Evolutionary conservation across 2,329 filamentous ascomycete genomes (phyloP).

Genomic region (Truncatella angustata): DNA sequence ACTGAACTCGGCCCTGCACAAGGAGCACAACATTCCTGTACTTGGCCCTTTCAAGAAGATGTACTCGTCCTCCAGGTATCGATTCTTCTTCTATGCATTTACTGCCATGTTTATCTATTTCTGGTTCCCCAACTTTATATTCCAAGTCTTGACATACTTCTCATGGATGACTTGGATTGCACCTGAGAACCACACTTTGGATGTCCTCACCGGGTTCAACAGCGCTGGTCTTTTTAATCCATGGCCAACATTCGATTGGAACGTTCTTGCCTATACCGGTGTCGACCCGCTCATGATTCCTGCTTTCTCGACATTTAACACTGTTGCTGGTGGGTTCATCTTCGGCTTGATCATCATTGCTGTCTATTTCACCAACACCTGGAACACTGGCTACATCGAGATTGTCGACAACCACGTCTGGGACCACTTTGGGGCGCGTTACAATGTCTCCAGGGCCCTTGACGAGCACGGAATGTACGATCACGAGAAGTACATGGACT

Average conservation of each 20-base stretch:
- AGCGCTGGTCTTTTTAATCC: constrained; percentile 16
- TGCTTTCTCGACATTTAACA: constrained; percentile 20
- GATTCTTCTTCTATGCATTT: constrained; percentile 41
- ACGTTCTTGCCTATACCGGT: constrained; percentile 25
- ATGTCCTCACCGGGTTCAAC: constrained; percentile 13
- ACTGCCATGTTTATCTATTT: constrained; percentile 46
- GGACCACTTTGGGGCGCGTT: constrained; percentile 6
- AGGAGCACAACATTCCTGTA: constrained; percentile 30
- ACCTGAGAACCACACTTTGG: constrained; percentile 20
- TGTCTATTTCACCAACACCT: constrained; percentile 24
- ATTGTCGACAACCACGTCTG: constrained; percentile 1
- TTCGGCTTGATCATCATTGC: constrained; percentile 17
- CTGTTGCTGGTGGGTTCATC: constrained; percentile 15
- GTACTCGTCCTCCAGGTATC: constrained; percentile 39
- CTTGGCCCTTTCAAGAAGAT: constrained; percentile 37
- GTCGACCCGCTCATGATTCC: constrained; percentile 21
- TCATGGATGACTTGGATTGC: constrained; percentile 52
- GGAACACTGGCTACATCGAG: constrained; percentile 30
- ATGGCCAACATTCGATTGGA: constrained; percentile 13
- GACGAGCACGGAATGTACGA: constrained; percentile 10
- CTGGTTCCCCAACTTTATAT: constrained; percentile 46
- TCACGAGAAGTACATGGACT: constrained; percentile 19
- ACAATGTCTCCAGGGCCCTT: constrained; percentile 6
- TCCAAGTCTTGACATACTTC: constrained; percentile 41
- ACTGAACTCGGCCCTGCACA: constrained; percentile 43